These are phyloP conservation scores for Diplodia corticola DNA, from an alignment of 2,329 filamentous ascomycete species.

Conservation along the genomic window DNA sequence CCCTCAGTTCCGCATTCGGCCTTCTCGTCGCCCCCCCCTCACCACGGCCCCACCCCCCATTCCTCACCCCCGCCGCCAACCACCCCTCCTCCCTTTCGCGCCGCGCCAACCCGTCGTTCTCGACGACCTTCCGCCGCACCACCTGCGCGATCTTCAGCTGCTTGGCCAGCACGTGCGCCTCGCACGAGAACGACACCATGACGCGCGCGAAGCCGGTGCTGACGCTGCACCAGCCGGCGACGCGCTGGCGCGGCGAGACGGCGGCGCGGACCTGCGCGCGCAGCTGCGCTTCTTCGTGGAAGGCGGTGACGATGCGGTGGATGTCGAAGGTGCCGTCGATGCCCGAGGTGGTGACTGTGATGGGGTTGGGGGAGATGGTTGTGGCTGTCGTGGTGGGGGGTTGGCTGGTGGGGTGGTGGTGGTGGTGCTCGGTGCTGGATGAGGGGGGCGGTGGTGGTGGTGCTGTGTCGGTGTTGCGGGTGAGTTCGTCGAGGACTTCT, in stretches of 20 bases:
- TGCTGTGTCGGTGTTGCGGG: too few species aligned
- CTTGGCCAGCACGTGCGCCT: neutral
- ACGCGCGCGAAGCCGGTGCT: neutral
- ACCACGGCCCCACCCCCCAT: too few species aligned
- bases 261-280: neutral
- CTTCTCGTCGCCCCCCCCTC: too few species aligned
- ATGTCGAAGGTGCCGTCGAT: neutral
- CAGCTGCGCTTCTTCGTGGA: neutral
- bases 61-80: too few species aligned
- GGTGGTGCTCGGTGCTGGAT: too few species aligned
- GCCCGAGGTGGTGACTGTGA: neutral
- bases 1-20: too few species aligned
- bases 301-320: neutral
- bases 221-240: neutral
- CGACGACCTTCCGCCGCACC: neutral
- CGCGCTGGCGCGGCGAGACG: neutral
- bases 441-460: too few species aligned
- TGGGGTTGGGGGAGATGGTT: neutral
- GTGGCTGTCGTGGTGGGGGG: too few species aligned
- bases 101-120: neutral
- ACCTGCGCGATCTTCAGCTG: conserved; percentile 1
- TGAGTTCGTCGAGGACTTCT: neutral
- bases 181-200: neutral
- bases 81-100: too few species aligned
- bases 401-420: too few species aligned